Conservation (phyloP, 768 basidiomycete species). For the Macrocybe gigantea region DNA sequence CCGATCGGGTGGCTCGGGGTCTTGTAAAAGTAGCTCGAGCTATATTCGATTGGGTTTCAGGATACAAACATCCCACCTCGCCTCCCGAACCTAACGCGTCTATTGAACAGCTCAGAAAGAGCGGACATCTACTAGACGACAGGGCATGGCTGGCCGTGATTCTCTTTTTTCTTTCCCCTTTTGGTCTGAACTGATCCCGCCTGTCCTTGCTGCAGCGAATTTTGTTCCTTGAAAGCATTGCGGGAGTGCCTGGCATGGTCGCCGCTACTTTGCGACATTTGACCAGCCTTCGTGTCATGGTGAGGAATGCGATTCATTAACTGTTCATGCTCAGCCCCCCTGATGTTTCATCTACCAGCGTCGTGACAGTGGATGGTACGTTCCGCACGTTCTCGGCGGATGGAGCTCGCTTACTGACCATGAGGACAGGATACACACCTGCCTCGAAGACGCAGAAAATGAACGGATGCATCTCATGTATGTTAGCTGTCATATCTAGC, state of each 20-base stretch:
- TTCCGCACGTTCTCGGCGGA: constrained; percentile 1
- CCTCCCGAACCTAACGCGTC: constrained; percentile 60
- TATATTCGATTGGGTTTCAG: constrained; percentile 79
- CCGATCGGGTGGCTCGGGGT: constrained; percentile 67
- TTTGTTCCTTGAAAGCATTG: constrained; percentile 75
- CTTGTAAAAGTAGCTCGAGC: constrained; percentile 57
- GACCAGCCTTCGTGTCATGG: constrained; percentile 83
- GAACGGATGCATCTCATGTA: constrained; percentile 95
- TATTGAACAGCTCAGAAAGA: constrained; percentile 65
- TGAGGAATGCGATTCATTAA: constrained; percentile 20
- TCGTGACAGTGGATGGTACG: constrained; percentile 48
- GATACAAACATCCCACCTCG: constrained; percentile 74
- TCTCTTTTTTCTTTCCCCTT: constrained; percentile 1
- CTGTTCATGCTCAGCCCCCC: not conserved
- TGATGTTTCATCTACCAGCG: constrained; percentile 23
- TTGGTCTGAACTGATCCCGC: not conserved
- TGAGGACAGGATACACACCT: constrained; percentile 79
- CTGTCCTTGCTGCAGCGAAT: constrained; percentile 34
- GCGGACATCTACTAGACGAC: constrained; percentile 70
- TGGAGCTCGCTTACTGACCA: constrained; percentile 42
- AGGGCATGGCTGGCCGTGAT: constrained; percentile 71
- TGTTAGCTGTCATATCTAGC: constrained; percentile 13
- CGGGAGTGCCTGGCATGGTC: constrained; percentile 97
- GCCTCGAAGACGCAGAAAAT: constrained; percentile 93
- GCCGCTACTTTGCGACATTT: constrained; percentile 85